Base-by-base conservation (phyloP, 257 asterid species). In the Nyctanthes arbortristis region DNA sequence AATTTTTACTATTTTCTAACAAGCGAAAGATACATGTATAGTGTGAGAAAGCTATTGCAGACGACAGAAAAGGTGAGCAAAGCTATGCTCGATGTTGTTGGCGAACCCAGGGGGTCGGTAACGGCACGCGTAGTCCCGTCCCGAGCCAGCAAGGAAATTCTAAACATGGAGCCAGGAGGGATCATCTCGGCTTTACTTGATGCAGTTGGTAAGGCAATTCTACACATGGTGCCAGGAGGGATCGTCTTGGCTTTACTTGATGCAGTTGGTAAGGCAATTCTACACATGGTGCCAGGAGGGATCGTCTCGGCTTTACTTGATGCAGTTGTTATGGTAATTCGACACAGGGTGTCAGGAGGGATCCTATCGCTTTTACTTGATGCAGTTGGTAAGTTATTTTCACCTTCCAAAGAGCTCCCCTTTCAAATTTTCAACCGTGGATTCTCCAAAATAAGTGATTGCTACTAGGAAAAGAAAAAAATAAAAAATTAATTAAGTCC, bases 41-140 rank as follows among this genome's bases (percentile, higher is more conserved):
- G 95, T 8, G 97, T 72, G 36, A 88, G 96, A 63, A 80, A 84
- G 69, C n/a, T 90, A 78, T 86, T 96, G 1, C 78, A 79, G 69
- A 86, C 86, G 97, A 90, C 97, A 6, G 94, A 86, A 63, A 86
- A 88, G 71, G 71, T 90, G 84, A 90, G 96, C 78, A 90, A 83
- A 72, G 77, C 84, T 0, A 82, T 88, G 92, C 92, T 90, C 3
- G 84, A 80, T 70, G 89, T 85, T 27, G 85, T 88, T 18, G 97
- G 93, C 31, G 65, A 81, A 39, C 89, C 84, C 2, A 78, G 71
- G 47, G 89, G 96, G 33, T 83, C 96, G n/a, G 83, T 86, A 18
- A 77, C 88, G 79, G 80, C 39, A 27, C 92, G 96, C 0, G 70
- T 83, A 13, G 83, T 88, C 71, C 79, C 82, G 36, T 90, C 97